phyloP scores from a whole-genome alignment of 2,329 filamentous ascomycete genomes.

The Fusarium sp. region DNA sequence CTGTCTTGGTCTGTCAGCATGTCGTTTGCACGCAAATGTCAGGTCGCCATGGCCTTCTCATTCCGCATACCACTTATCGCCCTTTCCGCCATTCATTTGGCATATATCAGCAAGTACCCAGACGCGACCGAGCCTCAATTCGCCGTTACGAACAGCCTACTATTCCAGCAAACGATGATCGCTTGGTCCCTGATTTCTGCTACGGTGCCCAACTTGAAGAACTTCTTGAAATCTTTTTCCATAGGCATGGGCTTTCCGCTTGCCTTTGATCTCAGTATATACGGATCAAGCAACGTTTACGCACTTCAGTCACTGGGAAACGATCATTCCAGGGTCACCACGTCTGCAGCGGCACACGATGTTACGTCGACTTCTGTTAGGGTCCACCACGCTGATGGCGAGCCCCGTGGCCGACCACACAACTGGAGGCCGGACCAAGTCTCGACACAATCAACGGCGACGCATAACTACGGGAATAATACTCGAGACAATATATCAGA shows the following conservation, averaged over 20 bases:
- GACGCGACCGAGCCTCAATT: conserved; percentile 30
- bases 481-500: conserved; percentile 22
- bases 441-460: conserved; percentile 2
- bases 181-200: conserved; percentile 37
- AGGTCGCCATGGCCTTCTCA: conserved; percentile 33
- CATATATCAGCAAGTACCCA: conserved; percentile 11
- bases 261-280: conserved; percentile 16
- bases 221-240: conserved; percentile 37
- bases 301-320: conserved; percentile 31
- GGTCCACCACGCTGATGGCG: conserved; percentile 3
- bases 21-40: conserved; percentile 25
- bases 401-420: conserved; percentile 8
- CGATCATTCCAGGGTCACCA: conserved; percentile 14
- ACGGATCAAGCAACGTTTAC: conserved; percentile 10
- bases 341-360: conserved; percentile 2
- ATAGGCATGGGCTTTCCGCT: conserved; percentile 39
- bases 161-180: conserved; percentile 34
- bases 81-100: conserved; percentile 28
- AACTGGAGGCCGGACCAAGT: conserved; percentile 32
- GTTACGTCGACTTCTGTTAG: neutral
- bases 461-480: neutral
- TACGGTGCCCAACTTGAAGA: conserved; percentile 36
- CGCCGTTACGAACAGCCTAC: conserved; percentile 22
- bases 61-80: conserved; percentile 38
- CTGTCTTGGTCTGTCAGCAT: conserved; percentile 32